Base-by-base conservation (phyloP, 2,329 filamentous ascomycete species). In the Thelonectria discophora region DNA sequence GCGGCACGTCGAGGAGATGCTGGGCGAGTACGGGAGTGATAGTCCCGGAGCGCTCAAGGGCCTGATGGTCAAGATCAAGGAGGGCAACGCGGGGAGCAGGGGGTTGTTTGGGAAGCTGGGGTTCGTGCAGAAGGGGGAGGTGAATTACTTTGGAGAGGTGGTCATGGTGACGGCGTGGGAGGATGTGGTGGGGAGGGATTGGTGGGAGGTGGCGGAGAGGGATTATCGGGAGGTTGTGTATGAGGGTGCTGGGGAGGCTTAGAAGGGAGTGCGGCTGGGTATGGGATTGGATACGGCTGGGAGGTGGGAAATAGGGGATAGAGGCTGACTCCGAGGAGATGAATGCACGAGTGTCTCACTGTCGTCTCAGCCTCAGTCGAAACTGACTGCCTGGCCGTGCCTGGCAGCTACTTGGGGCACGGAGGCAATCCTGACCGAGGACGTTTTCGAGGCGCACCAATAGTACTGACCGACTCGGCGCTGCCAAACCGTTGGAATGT, bases 91-190 rank as follows among this genome's bases (percentile, higher is more conserved):
- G 8, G 78, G 76, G 1, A 88, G 85, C 62, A 79, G 83, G 18
- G 76, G 76, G 27, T 72, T 88, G 48, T 88, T 88, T 65, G 72
- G 70, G 63, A 76, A 79, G 34, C 70, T 87, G 49, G 85, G 84
- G 0, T 88, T 88, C 60, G 66, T 65, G 63, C 81, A 84, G 72
- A 73, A 75, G n/a, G 85, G 84, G 0, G 78, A 72, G 2, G 81
- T 83, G 53, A 85, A 88, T 67, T 88, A 88, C 68, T 88, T 88
- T 76, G 85, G 84, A 0, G 86, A 88, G 75, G 72, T 88, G n/a
- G 78, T 80, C 62, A 74, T 88, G 75, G 77, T 82, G 8, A 71
- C 84, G 40, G 62, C 66, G 18, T 77, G 75, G 75, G 68, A 68
- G 5, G 67, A 64, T 15, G 52, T 72, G 27, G 61, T 52, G 56